Percentiles rank a stretch among this genome's conserved stretches.
phyloP scores from a whole-genome alignment of 1,284 basidiomycete genomes.

The Erythrobasidium hasegawianum region DNA sequence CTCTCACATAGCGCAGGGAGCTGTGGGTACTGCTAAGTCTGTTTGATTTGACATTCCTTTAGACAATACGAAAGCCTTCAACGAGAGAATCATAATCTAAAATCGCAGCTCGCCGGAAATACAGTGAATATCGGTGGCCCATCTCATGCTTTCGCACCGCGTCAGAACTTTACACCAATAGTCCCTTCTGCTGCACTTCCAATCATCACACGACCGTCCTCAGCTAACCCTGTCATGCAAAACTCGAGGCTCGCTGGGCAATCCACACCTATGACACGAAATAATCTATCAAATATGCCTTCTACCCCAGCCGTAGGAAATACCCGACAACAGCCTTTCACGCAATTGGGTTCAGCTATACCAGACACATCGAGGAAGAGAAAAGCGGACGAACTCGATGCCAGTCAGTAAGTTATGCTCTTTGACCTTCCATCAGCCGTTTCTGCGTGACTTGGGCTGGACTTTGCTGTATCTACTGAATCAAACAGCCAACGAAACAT shows the following conservation, averaged over 20 bases:
- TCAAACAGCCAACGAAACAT: no score
- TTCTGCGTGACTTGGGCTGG: no score
- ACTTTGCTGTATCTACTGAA: no score
- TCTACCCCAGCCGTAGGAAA: no score
- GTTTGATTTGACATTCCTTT: not conserved
- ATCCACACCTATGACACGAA: no score
- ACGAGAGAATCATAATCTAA: constrained; percentile 20
- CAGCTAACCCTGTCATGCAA: not conserved
- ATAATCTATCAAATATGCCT: no score
- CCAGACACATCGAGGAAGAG: constrained; percentile 1
- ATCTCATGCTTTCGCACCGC: not conserved
- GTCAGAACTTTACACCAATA: not conserved
- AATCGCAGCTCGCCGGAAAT: constrained; percentile 6
- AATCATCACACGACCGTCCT: not conserved
- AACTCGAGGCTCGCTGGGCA: not conserved
- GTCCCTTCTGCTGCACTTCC: not conserved
- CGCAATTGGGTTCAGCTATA: no score
- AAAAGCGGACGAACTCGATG: not conserved
- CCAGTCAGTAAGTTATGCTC: not conserved
- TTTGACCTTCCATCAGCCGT: no score
- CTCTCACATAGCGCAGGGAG: not conserved
- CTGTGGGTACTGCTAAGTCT: not conserved
- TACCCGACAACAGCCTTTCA: no score
- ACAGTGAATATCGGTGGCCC: not conserved
- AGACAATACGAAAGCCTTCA: constrained; percentile 18